Conservation (phyloP, 1,284 basidiomycete species). For the Rhodotorula sp. region DNA sequence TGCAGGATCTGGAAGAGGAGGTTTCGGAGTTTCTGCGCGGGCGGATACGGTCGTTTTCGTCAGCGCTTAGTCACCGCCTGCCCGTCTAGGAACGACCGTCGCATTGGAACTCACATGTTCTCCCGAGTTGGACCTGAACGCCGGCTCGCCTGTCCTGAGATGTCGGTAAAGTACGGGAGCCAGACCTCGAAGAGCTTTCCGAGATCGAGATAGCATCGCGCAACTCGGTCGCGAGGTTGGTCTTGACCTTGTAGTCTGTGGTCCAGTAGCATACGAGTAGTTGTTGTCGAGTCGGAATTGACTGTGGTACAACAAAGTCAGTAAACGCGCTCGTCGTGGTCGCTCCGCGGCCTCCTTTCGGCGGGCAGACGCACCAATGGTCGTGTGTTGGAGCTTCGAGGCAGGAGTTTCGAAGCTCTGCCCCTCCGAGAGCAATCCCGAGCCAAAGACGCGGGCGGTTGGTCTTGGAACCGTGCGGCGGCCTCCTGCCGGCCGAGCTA, state of each 20-base stretch:
- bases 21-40: constrained; percentile 67
- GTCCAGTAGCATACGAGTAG: not conserved
- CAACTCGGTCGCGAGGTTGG: constrained; percentile 71
- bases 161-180: constrained; percentile 74
- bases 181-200: constrained; percentile 59
- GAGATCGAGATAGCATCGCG: constrained; percentile 81
- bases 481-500: constrained; percentile 13
- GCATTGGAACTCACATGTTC: constrained; percentile 60
- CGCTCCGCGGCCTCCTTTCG: not conserved
- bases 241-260: constrained; percentile 52
- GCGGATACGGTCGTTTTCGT: too few relatives aligned
- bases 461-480: not conserved
- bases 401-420: constrained; percentile 29
- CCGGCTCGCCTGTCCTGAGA: constrained; percentile 74
- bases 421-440: constrained; percentile 17
- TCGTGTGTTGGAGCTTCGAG: constrained; percentile 15
- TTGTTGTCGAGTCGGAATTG: not conserved
- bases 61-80: not conserved
- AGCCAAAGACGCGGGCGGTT: constrained; percentile 22
- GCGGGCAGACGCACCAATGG: constrained; percentile 2
- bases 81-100: too few relatives aligned
- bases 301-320: not conserved
- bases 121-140: constrained; percentile 70
- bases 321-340: too few relatives aligned
- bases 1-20: constrained; percentile 83